Evolutionary conservation across 176 grass and related monocot genomes (phyloP), one percentile per base, ranked within the genome.

Genomic region (Paspalum vaginatum): DNA sequence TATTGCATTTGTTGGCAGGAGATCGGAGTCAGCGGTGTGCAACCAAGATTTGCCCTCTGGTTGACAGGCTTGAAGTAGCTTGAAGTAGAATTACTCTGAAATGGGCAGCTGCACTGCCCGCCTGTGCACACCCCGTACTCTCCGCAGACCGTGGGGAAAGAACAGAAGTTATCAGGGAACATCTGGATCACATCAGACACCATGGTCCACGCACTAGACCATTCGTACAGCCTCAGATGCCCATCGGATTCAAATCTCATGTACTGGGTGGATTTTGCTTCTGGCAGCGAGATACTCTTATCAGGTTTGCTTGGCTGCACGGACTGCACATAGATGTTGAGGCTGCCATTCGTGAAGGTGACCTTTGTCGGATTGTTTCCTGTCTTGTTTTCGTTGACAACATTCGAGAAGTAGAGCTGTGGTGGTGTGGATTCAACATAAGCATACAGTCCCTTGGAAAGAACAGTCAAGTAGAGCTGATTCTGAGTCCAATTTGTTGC

Each of bases 1-100:
- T 88, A 4, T 39, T 88, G 59, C 68, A 85, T 81, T 49, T 76
- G 61, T 75, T 84, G 57, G 49, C 91, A 91, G 44, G 85, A 84
- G 27, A 94, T 77, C 53, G 82, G 74, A 50, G 87, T 83, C 22
- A 86, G 43, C 8, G 51, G 86, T 21, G 40, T 4, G 52, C 91
- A 94, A 25, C 88, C 91, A 12, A 83, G 61, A 62, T 86, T 83
- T 11, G 68, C 43, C 60, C 80, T 80, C 47, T 58, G 54, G 45
- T 92, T 67, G 4, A 83, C 41, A 4, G 26, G 68, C 20, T 80
- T 81, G 79, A 92, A 92, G 61, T 83, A 89, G 39, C 21, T 65
- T 38, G 61, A 55, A 44, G 39, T 57, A 44, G 71, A 64, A 18
- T 46, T 62, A 32, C 32, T 32, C 45, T 9, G 45, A 47, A 11